Evolutionary conservation across 768 basidiomycete genomes (phyloP).

Genomic region (Thelephora aurantiotincta): DNA sequence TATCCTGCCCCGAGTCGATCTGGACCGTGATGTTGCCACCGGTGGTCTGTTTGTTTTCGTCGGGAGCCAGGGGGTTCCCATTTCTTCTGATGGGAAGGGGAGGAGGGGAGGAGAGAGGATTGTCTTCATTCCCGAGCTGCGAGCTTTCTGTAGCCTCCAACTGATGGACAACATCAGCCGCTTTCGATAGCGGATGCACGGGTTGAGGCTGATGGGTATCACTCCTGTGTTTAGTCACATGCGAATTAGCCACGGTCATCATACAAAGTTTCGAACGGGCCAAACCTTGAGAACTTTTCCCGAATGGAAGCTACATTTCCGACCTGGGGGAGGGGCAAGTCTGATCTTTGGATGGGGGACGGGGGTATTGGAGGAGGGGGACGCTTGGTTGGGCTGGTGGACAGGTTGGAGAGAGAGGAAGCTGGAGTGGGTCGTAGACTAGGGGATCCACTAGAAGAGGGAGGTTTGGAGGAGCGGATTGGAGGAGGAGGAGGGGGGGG

Average conservation of each 20-base stretch:
- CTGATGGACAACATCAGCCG: too few relatives aligned
- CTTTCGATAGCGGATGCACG: too few relatives aligned
- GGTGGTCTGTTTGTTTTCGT: background rate
- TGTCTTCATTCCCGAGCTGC: background rate
- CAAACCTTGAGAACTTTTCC: too few relatives aligned
- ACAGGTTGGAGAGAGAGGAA: constrained; percentile 12
- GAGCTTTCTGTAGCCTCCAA: too few relatives aligned
- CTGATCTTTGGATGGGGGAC: background rate
- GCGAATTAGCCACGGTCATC: too few relatives aligned
- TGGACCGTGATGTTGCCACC: background rate
- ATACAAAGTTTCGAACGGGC: too few relatives aligned
- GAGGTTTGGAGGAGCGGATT: constrained; percentile 19
- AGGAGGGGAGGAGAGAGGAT: constrained; percentile 8
- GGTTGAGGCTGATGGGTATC: too few relatives aligned
- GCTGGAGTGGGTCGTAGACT: constrained; percentile 36
- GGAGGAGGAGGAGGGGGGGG: constrained; percentile 50
- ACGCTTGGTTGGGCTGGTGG: background rate
- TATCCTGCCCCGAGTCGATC: background rate
- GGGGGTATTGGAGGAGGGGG: background rate
- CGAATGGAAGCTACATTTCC: too few relatives aligned
- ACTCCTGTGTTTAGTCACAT: too few relatives aligned
- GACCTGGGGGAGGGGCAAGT: too few relatives aligned
- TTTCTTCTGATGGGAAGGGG: background rate
- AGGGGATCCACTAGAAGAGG: constrained; percentile 28
- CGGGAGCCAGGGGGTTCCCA: background rate